A percentile compares a stretch with the other conserved stretches of the same genome.
Evolutionary conservation across 192 early-diverging fungal species (phyloP).

Genomic region (Cladochytrium replicatum): DNA sequence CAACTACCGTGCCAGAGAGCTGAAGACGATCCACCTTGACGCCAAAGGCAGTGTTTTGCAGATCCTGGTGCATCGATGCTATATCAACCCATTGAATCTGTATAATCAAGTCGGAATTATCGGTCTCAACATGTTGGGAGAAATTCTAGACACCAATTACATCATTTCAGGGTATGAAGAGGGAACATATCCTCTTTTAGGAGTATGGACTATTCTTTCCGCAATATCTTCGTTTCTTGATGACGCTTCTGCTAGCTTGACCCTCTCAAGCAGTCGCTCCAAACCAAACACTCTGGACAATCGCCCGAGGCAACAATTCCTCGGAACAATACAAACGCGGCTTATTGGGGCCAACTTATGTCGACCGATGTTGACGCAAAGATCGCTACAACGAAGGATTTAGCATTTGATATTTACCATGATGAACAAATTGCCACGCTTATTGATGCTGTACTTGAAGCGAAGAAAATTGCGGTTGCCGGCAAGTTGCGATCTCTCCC

Average conservation of each 20-base stretch:
- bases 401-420: conserved; percentile 12
- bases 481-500: no score
- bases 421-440: conserved; percentile 27
- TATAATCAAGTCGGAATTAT: conserved; percentile 69
- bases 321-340: conserved; percentile 13
- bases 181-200: conserved; percentile 7
- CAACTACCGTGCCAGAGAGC: conserved; percentile 56
- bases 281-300: conserved; percentile 1
- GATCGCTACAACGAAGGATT: conserved; percentile 10
- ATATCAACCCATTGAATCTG: conserved; percentile 60
- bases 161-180: conserved; percentile 4
- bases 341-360: conserved; percentile 18
- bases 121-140: conserved; percentile 51
- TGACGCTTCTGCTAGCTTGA: background rate
- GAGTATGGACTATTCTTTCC: background rate
- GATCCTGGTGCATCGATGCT: conserved; percentile 55
- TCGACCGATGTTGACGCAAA: conserved; percentile 2
- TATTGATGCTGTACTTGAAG: conserved; percentile 28
- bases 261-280: conserved; percentile 1
- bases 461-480: conserved; percentile 50
- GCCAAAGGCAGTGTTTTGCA: conserved; percentile 57
- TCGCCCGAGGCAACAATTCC: conserved; percentile 4
- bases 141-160: conserved; percentile 15
- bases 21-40: conserved; percentile 67
- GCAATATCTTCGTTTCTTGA: conserved; percentile 10